Evolutionary conservation across 2,329 filamentous ascomycete genomes (phyloP).

Genomic region (Monosporascus cannonballus): DNA sequence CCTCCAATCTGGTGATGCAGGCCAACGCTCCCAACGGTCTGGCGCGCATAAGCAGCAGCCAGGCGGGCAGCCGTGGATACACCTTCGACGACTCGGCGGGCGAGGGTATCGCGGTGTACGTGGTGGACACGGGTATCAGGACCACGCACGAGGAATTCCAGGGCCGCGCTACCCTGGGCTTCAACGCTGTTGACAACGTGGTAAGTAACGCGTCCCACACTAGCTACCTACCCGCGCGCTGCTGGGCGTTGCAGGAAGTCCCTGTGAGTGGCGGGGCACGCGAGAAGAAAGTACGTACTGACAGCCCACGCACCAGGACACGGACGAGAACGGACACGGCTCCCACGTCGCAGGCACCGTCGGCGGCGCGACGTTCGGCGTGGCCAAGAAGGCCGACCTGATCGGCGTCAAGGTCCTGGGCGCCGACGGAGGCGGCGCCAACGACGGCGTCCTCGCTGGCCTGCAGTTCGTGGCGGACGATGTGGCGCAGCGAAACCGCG

Average conservation of each 20-base stretch:
- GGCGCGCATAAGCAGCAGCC: constrained; percentile 43
- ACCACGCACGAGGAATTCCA: constrained; percentile 50
- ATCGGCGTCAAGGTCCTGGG: constrained; percentile 58
- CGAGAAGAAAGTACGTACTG: constrained; percentile 5
- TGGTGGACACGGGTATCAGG: constrained; percentile 61
- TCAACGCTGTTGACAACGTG: constrained; percentile 42
- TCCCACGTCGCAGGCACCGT: constrained; percentile 60
- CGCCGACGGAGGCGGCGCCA: constrained; percentile 39
- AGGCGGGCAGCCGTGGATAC: constrained; percentile 32
- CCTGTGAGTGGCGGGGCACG: background rate
- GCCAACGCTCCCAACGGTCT: constrained; percentile 48
- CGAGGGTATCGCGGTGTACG: constrained; percentile 52
- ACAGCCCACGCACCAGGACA: constrained; percentile 27
- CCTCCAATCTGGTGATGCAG: constrained; percentile 41
- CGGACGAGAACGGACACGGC: constrained; percentile 57
- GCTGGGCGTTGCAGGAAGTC: too few relatives aligned
- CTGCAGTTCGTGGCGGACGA: constrained; percentile 51
- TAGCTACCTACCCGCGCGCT: too few relatives aligned
- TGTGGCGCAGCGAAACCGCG: constrained; percentile 32
- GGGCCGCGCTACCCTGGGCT: constrained; percentile 47
- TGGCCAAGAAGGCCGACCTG: constrained; percentile 51
- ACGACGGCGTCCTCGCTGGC: constrained; percentile 50
- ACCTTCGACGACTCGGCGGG: constrained; percentile 48
- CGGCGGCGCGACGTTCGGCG: constrained; percentile 53
- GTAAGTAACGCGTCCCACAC: background rate